Evolutionary conservation across 1,139 yeast genomes (phyloP).

Genomic region (Zygoascus meyerae): DNA sequence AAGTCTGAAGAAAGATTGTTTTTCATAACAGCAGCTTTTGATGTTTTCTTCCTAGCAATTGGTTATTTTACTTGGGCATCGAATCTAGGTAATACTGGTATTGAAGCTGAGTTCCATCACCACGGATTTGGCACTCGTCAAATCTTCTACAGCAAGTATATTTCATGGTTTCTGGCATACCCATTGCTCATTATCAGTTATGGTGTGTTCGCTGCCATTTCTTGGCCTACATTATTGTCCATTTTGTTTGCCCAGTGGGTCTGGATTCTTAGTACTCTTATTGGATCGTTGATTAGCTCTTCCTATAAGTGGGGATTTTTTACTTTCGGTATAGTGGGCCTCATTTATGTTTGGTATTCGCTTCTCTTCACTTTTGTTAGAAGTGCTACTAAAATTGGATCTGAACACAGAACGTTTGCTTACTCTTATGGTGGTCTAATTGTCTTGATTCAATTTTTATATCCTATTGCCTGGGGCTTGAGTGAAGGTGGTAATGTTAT

Average conservation of each 20-base stretch:
- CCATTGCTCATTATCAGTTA: conserved; percentile 48
- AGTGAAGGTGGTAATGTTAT: conserved; percentile 64
- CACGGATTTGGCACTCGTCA: conserved; percentile 47
- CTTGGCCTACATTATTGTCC: conserved; percentile 36
- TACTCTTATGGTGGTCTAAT: conserved; percentile 25
- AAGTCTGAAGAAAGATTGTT: conserved; percentile 40
- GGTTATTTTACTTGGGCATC: conserved; percentile 63
- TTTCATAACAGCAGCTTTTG: conserved; percentile 43
- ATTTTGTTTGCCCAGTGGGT: conserved; percentile 44
- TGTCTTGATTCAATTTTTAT: conserved; percentile 43
- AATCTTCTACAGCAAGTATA: conserved; percentile 57
- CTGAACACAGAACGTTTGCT: conserved; percentile 14
- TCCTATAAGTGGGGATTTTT: conserved; percentile 66
- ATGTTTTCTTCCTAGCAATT: conserved; percentile 44
- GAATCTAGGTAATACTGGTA: conserved; percentile 57
- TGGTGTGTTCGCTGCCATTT: conserved; percentile 42
- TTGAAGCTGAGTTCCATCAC: conserved; percentile 52
- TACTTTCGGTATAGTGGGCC: conserved; percentile 36
- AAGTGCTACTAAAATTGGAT: conserved; percentile 15
- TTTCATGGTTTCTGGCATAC: conserved; percentile 64
- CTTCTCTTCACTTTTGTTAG: conserved; percentile 20
- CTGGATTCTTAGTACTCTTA: conserved; percentile 48
- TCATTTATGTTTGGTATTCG: conserved; percentile 22
- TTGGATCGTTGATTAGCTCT: conserved; percentile 50
- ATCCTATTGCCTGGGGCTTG: conserved; percentile 58